Conservation (phyloP, 2,329 filamentous ascomycete species). For the Pseudogymnoascus sp. region DNA sequence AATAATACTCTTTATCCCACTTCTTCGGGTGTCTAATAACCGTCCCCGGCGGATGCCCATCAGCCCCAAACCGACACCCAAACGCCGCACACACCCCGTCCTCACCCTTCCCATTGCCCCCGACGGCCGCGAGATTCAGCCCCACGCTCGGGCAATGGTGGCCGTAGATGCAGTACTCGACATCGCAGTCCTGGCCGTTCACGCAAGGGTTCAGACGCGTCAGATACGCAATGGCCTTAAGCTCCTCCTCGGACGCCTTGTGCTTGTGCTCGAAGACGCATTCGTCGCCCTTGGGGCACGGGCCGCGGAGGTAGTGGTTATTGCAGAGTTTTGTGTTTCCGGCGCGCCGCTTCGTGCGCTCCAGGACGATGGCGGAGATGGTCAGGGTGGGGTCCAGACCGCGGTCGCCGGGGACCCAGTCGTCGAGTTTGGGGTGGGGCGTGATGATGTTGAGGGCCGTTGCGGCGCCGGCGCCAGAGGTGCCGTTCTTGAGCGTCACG, state of each 20-base stretch:
- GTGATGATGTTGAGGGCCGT: conserved; percentile 8
- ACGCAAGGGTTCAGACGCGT: conserved; percentile 50
- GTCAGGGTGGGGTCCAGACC: conserved; percentile 46
- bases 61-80: conserved; percentile 45
- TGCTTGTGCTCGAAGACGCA: conserved; percentile 52
- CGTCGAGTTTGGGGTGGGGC: conserved; percentile 10
- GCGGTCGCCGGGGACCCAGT: conserved; percentile 47
- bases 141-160: conserved; percentile 38
- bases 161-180: conserved; percentile 53
- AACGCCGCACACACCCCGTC: conserved; percentile 45
- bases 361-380: conserved; percentile 38
- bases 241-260: conserved; percentile 44
- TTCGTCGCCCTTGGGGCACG: conserved; percentile 44
- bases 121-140: conserved; percentile 12
- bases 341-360: conserved; percentile 48
- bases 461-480: conserved; percentile 9
- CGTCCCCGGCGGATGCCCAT: conserved; percentile 50
- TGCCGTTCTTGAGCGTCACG: conserved; percentile 15
- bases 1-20: conserved; percentile 9
- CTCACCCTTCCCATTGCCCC: conserved; percentile 43
- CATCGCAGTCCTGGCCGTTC: conserved; percentile 48
- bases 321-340: conserved; percentile 52
- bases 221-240: conserved; percentile 47
- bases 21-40: conserved; percentile 20
- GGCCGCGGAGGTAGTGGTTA: conserved; percentile 51